Evolutionary conservation across 768 basidiomycete genomes (phyloP).

Genomic region (Asterophora parasitica): DNA sequence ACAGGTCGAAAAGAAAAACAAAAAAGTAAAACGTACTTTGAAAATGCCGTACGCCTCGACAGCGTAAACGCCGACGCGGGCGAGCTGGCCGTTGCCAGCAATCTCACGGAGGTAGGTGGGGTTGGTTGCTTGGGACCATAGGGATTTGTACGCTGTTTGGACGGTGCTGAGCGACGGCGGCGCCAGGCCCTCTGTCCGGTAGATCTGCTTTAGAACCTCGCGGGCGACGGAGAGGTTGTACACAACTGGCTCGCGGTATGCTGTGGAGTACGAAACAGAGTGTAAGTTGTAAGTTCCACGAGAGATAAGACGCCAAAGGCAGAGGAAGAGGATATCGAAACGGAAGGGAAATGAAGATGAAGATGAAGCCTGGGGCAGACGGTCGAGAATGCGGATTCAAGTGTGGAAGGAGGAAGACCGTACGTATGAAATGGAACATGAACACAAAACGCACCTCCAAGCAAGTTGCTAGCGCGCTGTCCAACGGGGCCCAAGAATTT

Average conservation of each 20-base stretch:
- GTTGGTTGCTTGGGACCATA: slow-evolving; percentile 60
- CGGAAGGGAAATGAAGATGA: not conserved
- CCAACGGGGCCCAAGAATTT: slow-evolving; percentile 40
- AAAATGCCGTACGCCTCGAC: slow-evolving; percentile 89
- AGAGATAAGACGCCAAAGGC: too few species aligned
- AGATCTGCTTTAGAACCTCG: slow-evolving; percentile 73
- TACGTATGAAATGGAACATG: too few species aligned
- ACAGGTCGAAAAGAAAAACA: too few species aligned
- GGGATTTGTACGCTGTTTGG: slow-evolving; percentile 53
- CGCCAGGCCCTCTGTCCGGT: slow-evolving; percentile 63
- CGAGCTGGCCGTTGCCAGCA: slow-evolving; percentile 59
- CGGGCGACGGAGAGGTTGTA: slow-evolving; percentile 78
- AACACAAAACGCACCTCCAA: slow-evolving; percentile 35
- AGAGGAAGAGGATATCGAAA: too few species aligned
- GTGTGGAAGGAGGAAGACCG: not conserved
- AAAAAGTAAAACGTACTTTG: slow-evolving; percentile 43
- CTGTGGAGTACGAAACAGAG: slow-evolving; percentile 22
- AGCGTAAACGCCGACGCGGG: slow-evolving; percentile 66
- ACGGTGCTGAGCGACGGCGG: slow-evolving; percentile 61
- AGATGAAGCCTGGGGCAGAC: too few species aligned
- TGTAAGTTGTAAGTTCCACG: too few species aligned
- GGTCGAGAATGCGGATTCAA: slow-evolving; percentile 5
- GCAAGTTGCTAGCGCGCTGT: slow-evolving; percentile 50
- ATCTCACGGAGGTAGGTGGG: slow-evolving; percentile 58
- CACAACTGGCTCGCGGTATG: slow-evolving; percentile 69